A percentile compares a stretch with the other conserved stretches of the same genome.
phyloP scores from a whole-genome alignment of 345 rosid species.

The Cochlearia excelsa region DNA sequence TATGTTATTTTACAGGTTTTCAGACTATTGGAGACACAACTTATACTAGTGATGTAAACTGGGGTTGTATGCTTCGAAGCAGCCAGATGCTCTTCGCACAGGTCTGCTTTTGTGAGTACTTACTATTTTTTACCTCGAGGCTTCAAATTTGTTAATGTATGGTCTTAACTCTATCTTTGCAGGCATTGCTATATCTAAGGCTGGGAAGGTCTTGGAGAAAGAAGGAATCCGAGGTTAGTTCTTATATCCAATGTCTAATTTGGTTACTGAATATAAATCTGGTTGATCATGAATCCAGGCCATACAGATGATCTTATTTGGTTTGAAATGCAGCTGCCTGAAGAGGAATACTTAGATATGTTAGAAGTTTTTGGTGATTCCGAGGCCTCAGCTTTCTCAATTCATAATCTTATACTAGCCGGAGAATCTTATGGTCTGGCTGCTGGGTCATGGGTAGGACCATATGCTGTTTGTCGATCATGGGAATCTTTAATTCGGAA shows the following conservation, averaged over 20 bases:
- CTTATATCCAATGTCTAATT: background rate
- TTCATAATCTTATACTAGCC: conserved; percentile 84
- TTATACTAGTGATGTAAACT: conserved; percentile 65
- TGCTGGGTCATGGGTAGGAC: conserved; percentile 99
- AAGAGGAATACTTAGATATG: conserved; percentile 61
- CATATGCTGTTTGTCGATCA: conserved; percentile 92
- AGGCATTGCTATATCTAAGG: conserved; percentile 80
- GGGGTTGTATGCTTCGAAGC: conserved; percentile 99
- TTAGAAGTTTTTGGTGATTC: conserved; percentile 85
- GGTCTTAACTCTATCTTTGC: conserved; percentile 22
- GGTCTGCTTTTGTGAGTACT: conserved; percentile 36
- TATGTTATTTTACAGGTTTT: conserved; percentile 56
- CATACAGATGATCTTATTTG: conserved; percentile 57
- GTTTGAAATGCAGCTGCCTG: conserved; percentile 71
- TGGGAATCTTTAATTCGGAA: conserved; percentile 69
- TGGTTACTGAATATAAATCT: conserved; percentile 38
- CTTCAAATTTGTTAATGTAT: background rate
- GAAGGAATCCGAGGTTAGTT: conserved; percentile 47
- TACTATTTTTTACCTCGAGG: background rate
- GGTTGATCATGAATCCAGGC: conserved; percentile 5
- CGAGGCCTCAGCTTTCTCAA: conserved; percentile 64
- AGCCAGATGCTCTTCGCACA: conserved; percentile 98
- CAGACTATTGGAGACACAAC: conserved; percentile 65
- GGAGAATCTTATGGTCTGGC: conserved; percentile 89
- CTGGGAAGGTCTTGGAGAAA: conserved; percentile 91